phyloP scores from a whole-genome alignment of 768 basidiomycete genomes.

The Lactarius hengduanensis region DNA sequence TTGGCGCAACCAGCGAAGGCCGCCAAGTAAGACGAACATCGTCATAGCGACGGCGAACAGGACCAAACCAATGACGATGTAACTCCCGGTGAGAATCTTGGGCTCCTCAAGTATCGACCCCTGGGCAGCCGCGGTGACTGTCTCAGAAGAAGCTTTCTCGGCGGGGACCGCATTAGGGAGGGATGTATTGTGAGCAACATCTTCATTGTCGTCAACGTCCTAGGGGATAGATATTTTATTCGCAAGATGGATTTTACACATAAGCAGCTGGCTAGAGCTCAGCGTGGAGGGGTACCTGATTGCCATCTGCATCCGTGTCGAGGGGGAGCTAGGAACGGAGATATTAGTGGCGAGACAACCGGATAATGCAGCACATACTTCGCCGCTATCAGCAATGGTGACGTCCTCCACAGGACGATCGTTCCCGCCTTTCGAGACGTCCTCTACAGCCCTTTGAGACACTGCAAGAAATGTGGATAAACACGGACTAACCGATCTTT shows the following conservation, averaged over 20 bases:
- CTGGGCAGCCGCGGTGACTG: constrained; percentile 4
- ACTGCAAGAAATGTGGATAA: constrained; percentile 1
- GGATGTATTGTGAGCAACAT: constrained; percentile 21
- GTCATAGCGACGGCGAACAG: constrained; percentile 29
- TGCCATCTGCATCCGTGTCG: constrained; percentile 60
- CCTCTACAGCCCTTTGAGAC: constrained; percentile 51
- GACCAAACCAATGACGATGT: constrained; percentile 36
- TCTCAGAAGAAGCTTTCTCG: constrained; percentile 7
- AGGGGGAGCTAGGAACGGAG: constrained; percentile 48
- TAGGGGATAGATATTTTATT: constrained; percentile 33
- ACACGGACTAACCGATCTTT: constrained; percentile 60
- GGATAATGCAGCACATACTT: constrained; percentile 49
- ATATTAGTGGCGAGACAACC: constrained; percentile 17
- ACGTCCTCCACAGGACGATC: constrained; percentile 81
- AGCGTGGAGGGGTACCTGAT: constrained; percentile 90
- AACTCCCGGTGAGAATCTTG: constrained; percentile 28
- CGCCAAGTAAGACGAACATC: constrained; percentile 25
- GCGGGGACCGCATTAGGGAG: not conserved
- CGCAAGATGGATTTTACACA: constrained; percentile 31
- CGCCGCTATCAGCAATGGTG: constrained; percentile 80
- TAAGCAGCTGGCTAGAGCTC: constrained; percentile 69
- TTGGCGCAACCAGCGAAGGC: constrained; percentile 23
- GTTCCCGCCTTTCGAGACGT: constrained; percentile 61
- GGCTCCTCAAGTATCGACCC: constrained; percentile 26
- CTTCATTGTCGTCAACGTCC: constrained; percentile 27